Evolutionary conservation across 345 rosid species (phyloP), one percentile per base, ranked within the genome.

Genomic region (Viola odorata): DNA sequence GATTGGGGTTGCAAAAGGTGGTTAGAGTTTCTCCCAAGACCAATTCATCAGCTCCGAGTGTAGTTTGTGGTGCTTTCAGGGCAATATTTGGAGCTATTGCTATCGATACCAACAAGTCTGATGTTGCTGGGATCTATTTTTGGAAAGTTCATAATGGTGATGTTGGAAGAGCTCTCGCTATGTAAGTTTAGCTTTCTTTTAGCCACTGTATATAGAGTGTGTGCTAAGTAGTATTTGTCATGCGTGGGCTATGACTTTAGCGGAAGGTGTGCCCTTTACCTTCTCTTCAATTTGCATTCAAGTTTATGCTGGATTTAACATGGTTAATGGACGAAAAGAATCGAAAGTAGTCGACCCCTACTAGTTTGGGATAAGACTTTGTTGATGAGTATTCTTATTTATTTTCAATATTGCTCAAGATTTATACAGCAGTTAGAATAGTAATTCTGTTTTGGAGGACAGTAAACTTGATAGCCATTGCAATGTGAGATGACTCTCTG

Each of bases 11-110:
- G 64, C 77, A 78, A 38, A 81, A 79, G 66, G 76, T 85, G 37
- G 74, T 87, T 5, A 72, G 91, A 52, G 84, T 85, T 73, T 85
- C 88, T 60, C 12, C 75, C 16, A 85, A 73, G 83, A 83, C 84
- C 0, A 74, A 81, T 68, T 57, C 89, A 2, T 63, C 91, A 0
- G 39, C 62, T 50, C 65, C 87, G 5, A 38, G 55, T 0, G 75
- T 88, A 38, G 68, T 85, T 58, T 85, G 96, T 49, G 72, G 56
- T 58, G 88, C 86, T 45, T 82, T 82, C 58, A 73, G 91, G 45
- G 89, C 89, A 5, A 65, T 85, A n/a, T 77, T 85, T 74, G 89
- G 88, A 64, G 96, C 96, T 66, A 68, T 85, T 71, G 86, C 88
- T 59, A 36, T 70, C 55, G 91, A 88, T 63, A 37, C 81, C 40